Conservation (phyloP, 225 moss, liverwort and hornwort genomes). For the Physcomitrium patens region DNA sequence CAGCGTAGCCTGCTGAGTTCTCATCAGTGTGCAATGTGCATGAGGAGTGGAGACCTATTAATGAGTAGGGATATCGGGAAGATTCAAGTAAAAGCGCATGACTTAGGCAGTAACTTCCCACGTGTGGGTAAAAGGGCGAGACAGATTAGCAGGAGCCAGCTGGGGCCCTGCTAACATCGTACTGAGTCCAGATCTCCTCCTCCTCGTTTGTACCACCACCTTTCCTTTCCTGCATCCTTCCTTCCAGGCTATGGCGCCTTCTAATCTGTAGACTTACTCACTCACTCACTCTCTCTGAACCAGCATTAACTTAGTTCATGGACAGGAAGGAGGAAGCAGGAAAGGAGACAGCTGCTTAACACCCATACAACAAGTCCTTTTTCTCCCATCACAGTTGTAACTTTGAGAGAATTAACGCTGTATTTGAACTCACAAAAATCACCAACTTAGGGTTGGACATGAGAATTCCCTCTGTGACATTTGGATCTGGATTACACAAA, state of each 20-base stretch:
- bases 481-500: too few relatives aligned
- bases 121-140: constrained; percentile 20
- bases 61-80: neutral
- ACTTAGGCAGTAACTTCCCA: constrained; percentile 23
- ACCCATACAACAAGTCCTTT: too few relatives aligned
- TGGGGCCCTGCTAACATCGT: constrained; percentile 30
- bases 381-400: too few relatives aligned
- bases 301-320: too few relatives aligned
- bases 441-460: too few relatives aligned
- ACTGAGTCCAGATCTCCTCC: neutral
- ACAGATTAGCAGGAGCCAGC: constrained; percentile 37
- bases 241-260: neutral
- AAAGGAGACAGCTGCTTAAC: too few relatives aligned
- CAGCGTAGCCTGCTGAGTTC: neutral
- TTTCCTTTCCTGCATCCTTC: too few relatives aligned
- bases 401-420: too few relatives aligned
- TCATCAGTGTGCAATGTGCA: constrained; percentile 14
- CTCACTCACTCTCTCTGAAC: too few relatives aligned
- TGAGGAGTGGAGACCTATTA: constrained; percentile 29
- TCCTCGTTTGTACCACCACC: neutral
- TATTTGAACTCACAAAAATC: too few relatives aligned
- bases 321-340: too few relatives aligned
- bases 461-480: too few relatives aligned
- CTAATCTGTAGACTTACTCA: constrained; percentile 5
- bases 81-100: neutral